These are phyloP conservation scores for Pulicaria dysenterica DNA, from an alignment of 129 eudicot species.

Conservation along the genomic window DNA sequence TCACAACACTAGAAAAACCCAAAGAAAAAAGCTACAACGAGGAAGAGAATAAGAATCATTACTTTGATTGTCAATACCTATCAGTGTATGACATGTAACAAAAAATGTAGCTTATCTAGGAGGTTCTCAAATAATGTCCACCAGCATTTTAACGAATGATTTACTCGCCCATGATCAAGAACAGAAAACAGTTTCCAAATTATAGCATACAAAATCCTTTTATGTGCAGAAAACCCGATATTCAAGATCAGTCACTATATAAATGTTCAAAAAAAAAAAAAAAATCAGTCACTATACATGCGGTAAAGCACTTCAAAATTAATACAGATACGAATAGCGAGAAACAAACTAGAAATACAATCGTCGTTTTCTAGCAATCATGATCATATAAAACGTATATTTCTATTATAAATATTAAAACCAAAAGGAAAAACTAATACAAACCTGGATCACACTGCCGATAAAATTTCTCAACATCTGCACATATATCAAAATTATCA, in stretches of 20 bases:
- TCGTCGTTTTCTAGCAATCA: background rate
- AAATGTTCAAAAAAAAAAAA: background rate
- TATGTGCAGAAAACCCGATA: background rate
- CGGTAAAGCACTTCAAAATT: background rate
- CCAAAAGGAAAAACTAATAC: conserved; percentile 32
- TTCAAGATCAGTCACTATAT: background rate
- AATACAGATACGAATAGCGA: background rate
- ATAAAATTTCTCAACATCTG: conserved; percentile 78
- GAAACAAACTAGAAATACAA: background rate
- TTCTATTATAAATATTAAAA: background rate
- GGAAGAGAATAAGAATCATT: too few relatives aligned
- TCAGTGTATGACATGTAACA: too few relatives aligned
- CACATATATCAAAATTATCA: conserved; percentile 21
- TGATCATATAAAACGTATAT: background rate
- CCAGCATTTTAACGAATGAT: background rate
- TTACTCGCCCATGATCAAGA: background rate
- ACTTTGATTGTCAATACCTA: too few relatives aligned
- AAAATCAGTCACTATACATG: background rate
- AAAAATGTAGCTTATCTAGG: too few relatives aligned
- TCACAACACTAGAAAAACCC: too few relatives aligned
- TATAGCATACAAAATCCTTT: background rate
- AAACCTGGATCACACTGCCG: conserved; percentile 91
- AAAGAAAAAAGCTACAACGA: too few relatives aligned
- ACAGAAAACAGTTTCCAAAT: background rate
- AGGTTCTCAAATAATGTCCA: background rate